phyloP scores from a whole-genome alignment of 441 rosid genomes.

The Biscutella auriculata region DNA sequence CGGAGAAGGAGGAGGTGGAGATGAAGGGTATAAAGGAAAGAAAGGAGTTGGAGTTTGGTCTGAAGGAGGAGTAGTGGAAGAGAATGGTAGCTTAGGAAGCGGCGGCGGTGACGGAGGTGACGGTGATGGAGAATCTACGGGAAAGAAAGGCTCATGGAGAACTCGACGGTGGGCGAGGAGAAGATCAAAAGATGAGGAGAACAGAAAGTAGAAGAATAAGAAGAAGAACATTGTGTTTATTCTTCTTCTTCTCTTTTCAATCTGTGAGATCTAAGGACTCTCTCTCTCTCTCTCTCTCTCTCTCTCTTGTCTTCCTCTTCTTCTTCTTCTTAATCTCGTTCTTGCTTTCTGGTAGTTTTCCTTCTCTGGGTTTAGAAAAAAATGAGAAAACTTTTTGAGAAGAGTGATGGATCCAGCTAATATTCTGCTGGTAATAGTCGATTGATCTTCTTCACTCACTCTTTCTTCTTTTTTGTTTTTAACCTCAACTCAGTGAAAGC shows the following conservation, averaged over 20 bases:
- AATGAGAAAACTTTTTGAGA: not conserved
- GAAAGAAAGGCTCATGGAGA: slow-evolving; percentile 41
- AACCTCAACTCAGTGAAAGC: not conserved
- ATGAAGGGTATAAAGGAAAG: slow-evolving; percentile 42
- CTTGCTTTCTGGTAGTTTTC: no score
- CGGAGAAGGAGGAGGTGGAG: slow-evolving; percentile 81
- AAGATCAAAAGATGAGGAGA: slow-evolving; percentile 4
- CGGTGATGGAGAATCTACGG: slow-evolving; percentile 27
- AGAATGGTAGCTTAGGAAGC: slow-evolving; percentile 41
- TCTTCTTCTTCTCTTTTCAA: slow-evolving; percentile 11
- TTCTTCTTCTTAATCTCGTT: no score
- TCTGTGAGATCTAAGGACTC: slow-evolving; percentile 13
- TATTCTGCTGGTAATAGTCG: slow-evolving; percentile 34
- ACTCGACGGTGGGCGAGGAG: slow-evolving; percentile 36
- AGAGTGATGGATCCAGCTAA: slow-evolving; percentile 53
- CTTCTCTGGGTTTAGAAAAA: no score
- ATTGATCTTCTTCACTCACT: slow-evolving; percentile 8
- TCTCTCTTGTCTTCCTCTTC: no score
- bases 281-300: no score
- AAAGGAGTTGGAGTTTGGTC: slow-evolving; percentile 54
- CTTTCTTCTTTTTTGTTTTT: not conserved
- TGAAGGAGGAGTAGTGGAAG: slow-evolving; percentile 37
- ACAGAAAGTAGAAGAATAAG: not conserved
- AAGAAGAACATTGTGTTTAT: slow-evolving; percentile 36
- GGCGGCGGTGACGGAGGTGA: slow-evolving; percentile 29